Percentiles rank a stretch among this genome's conserved stretches.
Evolutionary conservation across 257 asterid genomes (phyloP).

Genomic region (Petrea volubilis): DNA sequence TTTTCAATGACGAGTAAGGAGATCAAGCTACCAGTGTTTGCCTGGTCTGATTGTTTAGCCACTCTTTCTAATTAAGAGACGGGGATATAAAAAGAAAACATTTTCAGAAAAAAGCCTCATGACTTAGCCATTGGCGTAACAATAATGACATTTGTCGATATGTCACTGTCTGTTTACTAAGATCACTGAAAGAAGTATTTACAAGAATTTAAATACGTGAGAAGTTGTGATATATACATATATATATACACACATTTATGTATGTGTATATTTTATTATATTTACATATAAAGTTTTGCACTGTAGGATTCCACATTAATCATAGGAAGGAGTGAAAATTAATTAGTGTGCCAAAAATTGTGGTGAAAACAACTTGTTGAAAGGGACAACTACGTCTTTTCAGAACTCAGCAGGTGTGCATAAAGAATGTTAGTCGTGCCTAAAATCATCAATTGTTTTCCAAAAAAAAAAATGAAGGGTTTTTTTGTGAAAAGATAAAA

Average conservation of each 20-base stretch:
- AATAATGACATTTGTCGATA: too few relatives aligned
- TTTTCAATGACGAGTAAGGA: too few relatives aligned
- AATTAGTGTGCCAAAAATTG: background rate
- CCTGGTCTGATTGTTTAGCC: too few relatives aligned
- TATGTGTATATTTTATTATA: background rate
- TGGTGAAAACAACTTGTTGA: background rate
- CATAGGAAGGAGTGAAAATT: background rate
- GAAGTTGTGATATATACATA: too few relatives aligned
- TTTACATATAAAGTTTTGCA: background rate
- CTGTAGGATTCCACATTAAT: constrained; percentile 5
- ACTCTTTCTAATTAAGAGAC: too few relatives aligned
- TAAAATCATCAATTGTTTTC: constrained; percentile 53
- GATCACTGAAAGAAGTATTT: too few relatives aligned
- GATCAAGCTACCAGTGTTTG: too few relatives aligned
- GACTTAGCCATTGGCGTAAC: too few relatives aligned
- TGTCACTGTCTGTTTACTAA: too few relatives aligned
- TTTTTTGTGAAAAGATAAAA: background rate
- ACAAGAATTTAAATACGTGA: too few relatives aligned
- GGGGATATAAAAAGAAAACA: too few relatives aligned
- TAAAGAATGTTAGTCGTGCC: constrained; percentile 66
- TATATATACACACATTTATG: background rate
- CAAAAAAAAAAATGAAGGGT: constrained; percentile 17
- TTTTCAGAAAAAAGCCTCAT: too few relatives aligned
- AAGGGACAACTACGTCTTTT: constrained; percentile 36
- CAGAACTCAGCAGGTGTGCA: constrained; percentile 40